These are phyloP conservation scores for Meira miltonrushii DNA, from an alignment of 1,284 basidiomycete species.

Conservation along the genomic window DNA sequence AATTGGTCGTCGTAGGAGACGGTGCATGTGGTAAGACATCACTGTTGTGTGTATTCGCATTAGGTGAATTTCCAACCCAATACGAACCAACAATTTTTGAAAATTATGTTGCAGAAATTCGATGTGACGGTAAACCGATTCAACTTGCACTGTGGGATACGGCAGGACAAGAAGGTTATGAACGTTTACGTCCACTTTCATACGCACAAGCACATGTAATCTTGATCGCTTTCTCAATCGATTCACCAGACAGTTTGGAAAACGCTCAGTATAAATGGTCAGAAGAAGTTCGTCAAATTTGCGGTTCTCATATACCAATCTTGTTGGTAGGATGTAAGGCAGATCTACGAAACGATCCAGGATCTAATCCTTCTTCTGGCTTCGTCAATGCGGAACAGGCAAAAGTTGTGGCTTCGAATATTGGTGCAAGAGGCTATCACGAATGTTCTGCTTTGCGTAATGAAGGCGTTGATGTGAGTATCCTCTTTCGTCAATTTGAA, in stretches of 20 bases:
- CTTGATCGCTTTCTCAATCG: conserved; percentile 91
- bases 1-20: conserved; percentile 80
- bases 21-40: conserved; percentile 44
- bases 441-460: conserved; percentile 45
- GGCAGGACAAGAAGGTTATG: conserved; percentile 90
- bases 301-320: conserved; percentile 65
- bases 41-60: conserved; percentile 64
- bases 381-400: conserved; percentile 47
- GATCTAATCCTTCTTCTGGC: conserved; percentile 38
- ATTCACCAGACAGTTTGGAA: conserved; percentile 92
- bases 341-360: conserved; percentile 51
- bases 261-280: conserved; percentile 98
- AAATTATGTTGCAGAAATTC: conserved; percentile 97
- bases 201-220: conserved; percentile 98
- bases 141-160: conserved; percentile 96
- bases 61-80: conserved; percentile 95
- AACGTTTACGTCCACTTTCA: conserved; percentile 87
- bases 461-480: conserved; percentile 40
- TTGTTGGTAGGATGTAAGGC: conserved; percentile 82
- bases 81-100: conserved; percentile 77
- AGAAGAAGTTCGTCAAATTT: conserved; percentile 48
- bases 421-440: conserved; percentile 57
- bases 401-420: conserved; percentile 54
- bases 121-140: conserved; percentile 91
- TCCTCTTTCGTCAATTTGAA: conserved; percentile 2